Base-by-base conservation (phyloP, 2,329 filamentous ascomycete genomes). In the Fusarium sp. region DNA sequence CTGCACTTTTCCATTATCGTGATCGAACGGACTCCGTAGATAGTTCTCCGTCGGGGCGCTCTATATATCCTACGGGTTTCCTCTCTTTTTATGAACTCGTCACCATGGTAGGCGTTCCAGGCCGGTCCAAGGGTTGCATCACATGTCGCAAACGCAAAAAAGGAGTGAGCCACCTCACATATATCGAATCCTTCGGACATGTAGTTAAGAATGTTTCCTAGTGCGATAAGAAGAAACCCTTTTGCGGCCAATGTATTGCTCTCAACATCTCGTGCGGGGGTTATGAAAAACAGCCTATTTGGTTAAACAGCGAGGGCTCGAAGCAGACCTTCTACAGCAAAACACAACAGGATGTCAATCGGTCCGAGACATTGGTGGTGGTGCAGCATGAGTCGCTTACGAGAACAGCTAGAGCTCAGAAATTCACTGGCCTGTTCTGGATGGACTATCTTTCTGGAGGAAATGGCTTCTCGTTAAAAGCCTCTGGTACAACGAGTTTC, bases 81-180 rank as follows among this genome's bases (percentile, higher is more conserved):
- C 34, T n/a, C 34, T 37, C 34, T 37, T 37, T n/a, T 37, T 6
- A 12, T 37, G 12, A 27, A 22, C 4, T 7, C 24, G 4, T 20
- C n/a, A 37, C 7, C 18, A 68, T 68, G 65, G 65, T 68, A 18
- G 65, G 64, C 4, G 64, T 68, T 4, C 65, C 64, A 1, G 57
- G 65, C 7, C 63, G 65, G 25, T 68, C 65, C 18, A 68, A 64
- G 4, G 57, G 40, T 4, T 68, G 65, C 20, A 49, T 54, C 25
- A 68, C 65, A 1, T 68, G 64, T 47, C 52, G 64, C 0, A 51
- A 25, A 27, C 65, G 65, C 1, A 68, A 59, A 13, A 68, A 68
- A 25, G 65, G 65, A 29, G 65, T 67, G 27, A 49, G 65, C 41
- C 32, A 29, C 12, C 18, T 37, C 22, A 12, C 18, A 24, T 37